phyloP scores from a whole-genome alignment of 2,329 filamentous ascomycete genomes.

The Botryotinia calthae region DNA sequence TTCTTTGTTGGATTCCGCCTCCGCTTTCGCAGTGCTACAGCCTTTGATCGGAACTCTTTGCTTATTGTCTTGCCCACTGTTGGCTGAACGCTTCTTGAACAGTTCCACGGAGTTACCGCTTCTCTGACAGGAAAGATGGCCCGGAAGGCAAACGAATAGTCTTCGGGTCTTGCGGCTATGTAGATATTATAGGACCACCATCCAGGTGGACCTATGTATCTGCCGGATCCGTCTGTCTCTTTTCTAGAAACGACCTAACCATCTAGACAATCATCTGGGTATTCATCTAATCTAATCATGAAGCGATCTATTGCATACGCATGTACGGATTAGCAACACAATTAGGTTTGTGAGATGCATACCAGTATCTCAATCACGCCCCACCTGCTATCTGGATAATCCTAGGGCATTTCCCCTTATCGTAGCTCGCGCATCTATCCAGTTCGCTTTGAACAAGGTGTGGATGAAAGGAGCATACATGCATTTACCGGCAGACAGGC shows the following conservation, averaged over 20 bases:
- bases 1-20: not conserved
- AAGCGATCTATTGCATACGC: not conserved
- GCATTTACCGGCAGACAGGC: not conserved
- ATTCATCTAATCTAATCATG: not conserved
- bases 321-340: not conserved
- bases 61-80: not conserved
- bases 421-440: not conserved
- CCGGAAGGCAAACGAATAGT: not conserved
- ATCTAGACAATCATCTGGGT: not conserved
- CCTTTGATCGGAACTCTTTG: not conserved
- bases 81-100: not conserved
- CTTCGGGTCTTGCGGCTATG: not conserved
- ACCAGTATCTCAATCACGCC: not conserved
- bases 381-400: not conserved
- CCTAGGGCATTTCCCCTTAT: slow-evolving; percentile 5
- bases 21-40: slow-evolving; percentile 8
- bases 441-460: not conserved
- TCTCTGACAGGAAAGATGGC: not conserved
- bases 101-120: not conserved
- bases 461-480: not conserved
- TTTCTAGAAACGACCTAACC: not conserved
- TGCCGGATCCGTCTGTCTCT: not conserved
- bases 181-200: not conserved
- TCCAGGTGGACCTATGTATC: too few relatives aligned
- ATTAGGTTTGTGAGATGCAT: not conserved